Evolutionary conservation across 768 basidiomycete genomes (phyloP), one percentile per base, ranked within the genome.

Genomic region (Phaeotremella fagi): DNA sequence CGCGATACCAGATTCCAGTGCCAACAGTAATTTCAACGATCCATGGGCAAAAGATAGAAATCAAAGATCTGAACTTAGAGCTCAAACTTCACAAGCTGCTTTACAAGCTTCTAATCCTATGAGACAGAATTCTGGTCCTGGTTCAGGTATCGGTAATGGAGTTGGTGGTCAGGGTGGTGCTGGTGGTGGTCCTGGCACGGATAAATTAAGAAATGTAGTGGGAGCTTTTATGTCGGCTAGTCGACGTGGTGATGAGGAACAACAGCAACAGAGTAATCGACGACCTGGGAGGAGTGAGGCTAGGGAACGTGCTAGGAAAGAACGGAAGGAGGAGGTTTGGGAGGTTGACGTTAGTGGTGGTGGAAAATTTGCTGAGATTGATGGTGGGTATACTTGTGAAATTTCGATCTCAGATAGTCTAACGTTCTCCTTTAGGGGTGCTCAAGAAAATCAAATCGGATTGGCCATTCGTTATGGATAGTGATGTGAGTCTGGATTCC

Each of bases 391-490:
- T 29, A 28, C 35, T 33, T 41, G 26, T 41, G 23, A 12, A 38
- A 9, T 31, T 15, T 28, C 35, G 46, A 47, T 25, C 12, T 26
- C 26, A 14, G 37, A 27, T 24, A 46, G 45, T 27, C 29, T 1
- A 24, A n/a, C n/a, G n/a, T n/a, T 35, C 5, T 41, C 42, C n/a
- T 20, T 1, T 59, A 92, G 89, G 87, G 57, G 81, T 94, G 14
- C 75, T 95, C 57, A 84, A 88, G 59, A 83, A 88, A 73, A 87
- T 95, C 60, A 84, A 82, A 68, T 85, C 87, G 60, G 89, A 86
- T 50, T 95, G 90, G 90, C 87, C 88, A 63, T 85, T 89, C 66
- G 84, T 90, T 27, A 47, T 74, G 24, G 70, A 72, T 28, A 60
- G 61, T 1, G 75, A 75, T 51, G 64, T 66, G 36, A 35, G 61